Conservation (phyloP, 495 filamentous ascomycete species). For the Astrothelium macrocarpum region DNA sequence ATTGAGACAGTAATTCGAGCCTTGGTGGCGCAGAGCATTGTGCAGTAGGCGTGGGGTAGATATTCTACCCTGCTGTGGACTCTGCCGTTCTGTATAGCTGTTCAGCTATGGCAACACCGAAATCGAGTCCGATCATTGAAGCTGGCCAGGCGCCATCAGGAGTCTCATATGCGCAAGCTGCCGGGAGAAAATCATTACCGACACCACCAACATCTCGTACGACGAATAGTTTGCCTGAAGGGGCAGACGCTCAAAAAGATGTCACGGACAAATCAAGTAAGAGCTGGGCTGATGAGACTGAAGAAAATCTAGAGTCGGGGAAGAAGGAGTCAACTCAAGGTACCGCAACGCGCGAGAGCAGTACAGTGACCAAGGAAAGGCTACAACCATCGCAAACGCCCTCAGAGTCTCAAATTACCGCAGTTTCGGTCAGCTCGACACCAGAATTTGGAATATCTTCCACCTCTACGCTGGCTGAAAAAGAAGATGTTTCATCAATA, state of each 20-base stretch:
- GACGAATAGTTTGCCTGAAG: constrained; percentile 5
- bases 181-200: constrained; percentile 53
- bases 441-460: constrained; percentile 58
- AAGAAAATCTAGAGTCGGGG: constrained; percentile 11
- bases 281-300: constrained; percentile 3
- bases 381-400: constrained; percentile 4
- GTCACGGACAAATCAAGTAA: not conserved
- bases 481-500: constrained; percentile 57
- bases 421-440: constrained; percentile 51
- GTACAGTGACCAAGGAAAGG: constrained; percentile 21
- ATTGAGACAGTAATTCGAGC: not conserved
- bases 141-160: not conserved
- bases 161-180: constrained; percentile 95
- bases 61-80: not conserved
- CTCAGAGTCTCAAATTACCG: not conserved
- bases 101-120: constrained; percentile 15
- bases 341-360: constrained; percentile 18
- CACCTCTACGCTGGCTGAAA: constrained; percentile 56
- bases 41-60: not conserved
- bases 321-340: constrained; percentile 24
- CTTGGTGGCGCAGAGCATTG: not conserved
- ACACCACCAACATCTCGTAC: not conserved
- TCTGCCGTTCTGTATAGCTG: not conserved
- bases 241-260: constrained; percentile 7
- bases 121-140: constrained; percentile 9